These are phyloP conservation scores for Hirsutella rhossiliensis DNA, from an alignment of 2,329 filamentous ascomycete genomes.

Conservation along the genomic window DNA sequence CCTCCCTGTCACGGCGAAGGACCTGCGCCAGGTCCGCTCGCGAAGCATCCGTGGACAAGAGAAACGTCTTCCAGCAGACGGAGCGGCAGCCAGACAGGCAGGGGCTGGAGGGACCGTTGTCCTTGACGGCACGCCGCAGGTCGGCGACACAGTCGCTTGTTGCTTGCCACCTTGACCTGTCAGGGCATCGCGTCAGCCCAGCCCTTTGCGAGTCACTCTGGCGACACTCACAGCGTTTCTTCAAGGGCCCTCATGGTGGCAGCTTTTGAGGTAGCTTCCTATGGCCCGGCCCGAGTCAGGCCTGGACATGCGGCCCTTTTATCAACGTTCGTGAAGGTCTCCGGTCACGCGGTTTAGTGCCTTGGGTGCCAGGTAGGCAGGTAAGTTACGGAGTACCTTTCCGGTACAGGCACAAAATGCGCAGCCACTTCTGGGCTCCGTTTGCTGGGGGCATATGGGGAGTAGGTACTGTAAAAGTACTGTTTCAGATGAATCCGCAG, in stretches of 20 bases:
- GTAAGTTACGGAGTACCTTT: no score
- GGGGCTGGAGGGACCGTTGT: conserved; percentile 45
- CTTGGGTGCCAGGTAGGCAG: no score
- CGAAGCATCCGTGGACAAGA: conserved; percentile 61
- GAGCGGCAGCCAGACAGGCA: conserved; percentile 68
- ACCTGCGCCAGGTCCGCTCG: conserved; percentile 55
- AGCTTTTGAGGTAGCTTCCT: neutral
- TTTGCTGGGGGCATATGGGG: no score
- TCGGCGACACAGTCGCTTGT: conserved; percentile 48
- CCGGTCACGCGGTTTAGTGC: no score
- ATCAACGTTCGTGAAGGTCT: no score
- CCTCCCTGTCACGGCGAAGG: conserved; percentile 55
- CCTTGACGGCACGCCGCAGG: conserved; percentile 51
- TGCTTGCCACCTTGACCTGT: conserved; percentile 55
- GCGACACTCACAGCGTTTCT: conserved; percentile 22
- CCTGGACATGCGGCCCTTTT: neutral
- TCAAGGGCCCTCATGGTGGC: conserved; percentile 24
- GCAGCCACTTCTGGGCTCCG: no score
- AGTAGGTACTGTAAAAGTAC: no score
- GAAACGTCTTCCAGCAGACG: conserved; percentile 87
- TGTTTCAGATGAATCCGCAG: no score
- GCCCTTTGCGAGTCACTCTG: neutral
- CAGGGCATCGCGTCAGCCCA: conserved; percentile 2
- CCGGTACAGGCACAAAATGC: no score
- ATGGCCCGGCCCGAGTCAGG: neutral